These are phyloP conservation scores for Zizania palustris DNA, from an alignment of 202 grass and related monocot genomes.

Conservation along the genomic window DNA sequence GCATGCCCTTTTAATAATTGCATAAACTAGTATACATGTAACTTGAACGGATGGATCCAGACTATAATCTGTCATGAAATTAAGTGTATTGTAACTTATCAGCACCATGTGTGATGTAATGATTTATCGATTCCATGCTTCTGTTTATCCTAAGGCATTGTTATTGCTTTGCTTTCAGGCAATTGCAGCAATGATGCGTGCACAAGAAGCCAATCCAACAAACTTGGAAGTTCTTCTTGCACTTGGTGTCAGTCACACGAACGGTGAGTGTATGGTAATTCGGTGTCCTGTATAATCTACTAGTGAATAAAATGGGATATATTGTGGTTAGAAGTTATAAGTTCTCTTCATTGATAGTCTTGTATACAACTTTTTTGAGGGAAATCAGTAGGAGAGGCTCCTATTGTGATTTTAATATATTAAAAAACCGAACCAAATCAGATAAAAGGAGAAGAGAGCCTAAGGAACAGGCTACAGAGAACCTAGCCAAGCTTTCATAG, in stretches of 20 bases:
- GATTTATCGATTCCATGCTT: conserved; percentile 25
- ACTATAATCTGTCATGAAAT: neutral
- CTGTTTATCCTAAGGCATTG: conserved; percentile 10
- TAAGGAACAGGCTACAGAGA: no score
- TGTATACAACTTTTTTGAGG: neutral
- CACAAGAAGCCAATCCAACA: conserved; percentile 85
- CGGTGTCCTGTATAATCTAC: conserved; percentile 20
- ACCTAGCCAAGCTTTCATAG: no score
- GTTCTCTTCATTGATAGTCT: conserved; percentile 19
- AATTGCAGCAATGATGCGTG: conserved; percentile 96
- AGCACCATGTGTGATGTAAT: conserved; percentile 26
- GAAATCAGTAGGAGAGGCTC: no score
- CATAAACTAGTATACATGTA: conserved; percentile 3
- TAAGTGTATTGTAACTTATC: neutral
- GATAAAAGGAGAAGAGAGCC: no score
- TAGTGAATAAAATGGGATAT: conserved; percentile 24
- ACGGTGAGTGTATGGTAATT: conserved; percentile 61
- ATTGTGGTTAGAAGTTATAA: conserved; percentile 29
- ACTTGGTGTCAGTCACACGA: conserved; percentile 99
- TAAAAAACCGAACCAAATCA: no score
- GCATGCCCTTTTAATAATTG: conserved; percentile 22
- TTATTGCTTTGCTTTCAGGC: conserved; percentile 56
- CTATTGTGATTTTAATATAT: no score
- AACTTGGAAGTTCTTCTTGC: conserved; percentile 98
- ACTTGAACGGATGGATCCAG: neutral